Conservation (phyloP, 208 protist species). For the Trypanosoma conorhini region DNA sequence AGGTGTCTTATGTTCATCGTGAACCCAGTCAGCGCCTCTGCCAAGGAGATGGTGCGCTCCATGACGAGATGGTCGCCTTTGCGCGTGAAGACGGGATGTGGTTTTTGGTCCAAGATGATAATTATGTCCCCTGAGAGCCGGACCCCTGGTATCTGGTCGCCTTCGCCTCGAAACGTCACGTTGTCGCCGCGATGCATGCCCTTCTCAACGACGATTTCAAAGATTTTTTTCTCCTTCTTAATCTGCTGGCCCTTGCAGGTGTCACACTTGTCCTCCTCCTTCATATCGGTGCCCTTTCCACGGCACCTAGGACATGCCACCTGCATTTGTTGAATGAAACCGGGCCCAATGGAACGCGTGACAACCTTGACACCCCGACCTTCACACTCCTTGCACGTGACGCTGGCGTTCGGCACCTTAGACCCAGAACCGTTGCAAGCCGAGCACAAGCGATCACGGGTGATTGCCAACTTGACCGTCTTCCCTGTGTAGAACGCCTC, state of each 20-base stretch:
- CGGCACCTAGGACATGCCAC: constrained; percentile 92
- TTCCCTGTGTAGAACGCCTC: constrained; percentile 99
- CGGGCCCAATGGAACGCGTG: constrained; percentile 94
- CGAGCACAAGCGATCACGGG: constrained; percentile 87
- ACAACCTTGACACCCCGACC: constrained; percentile 94
- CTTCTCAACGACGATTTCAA: constrained; percentile 97
- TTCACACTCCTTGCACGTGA: constrained; percentile 92
- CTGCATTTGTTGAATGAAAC: constrained; percentile 98
- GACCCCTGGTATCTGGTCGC: constrained; percentile 95
- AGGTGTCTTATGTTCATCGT: constrained; percentile 90
- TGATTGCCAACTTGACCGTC: constrained; percentile 96
- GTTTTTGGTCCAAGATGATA: constrained; percentile 97
- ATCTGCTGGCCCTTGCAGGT: constrained; percentile 96
- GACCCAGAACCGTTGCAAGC: constrained; percentile 86
- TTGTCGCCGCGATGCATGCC: constrained; percentile 97
- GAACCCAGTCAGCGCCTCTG: constrained; percentile 96
- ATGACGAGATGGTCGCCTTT: constrained; percentile 96
- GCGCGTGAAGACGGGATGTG: constrained; percentile 93
- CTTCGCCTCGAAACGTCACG: constrained; percentile 96
- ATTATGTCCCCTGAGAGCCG: constrained; percentile 97
- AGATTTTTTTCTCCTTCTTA: constrained; percentile 95
- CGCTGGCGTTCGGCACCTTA: constrained; percentile 63
- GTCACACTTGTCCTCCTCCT: constrained; percentile 94
- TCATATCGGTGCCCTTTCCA: constrained; percentile 92
- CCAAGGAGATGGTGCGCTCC: constrained; percentile 88